phyloP scores from a whole-genome alignment of 495 filamentous ascomycete species.

The Neurospora sp. region DNA sequence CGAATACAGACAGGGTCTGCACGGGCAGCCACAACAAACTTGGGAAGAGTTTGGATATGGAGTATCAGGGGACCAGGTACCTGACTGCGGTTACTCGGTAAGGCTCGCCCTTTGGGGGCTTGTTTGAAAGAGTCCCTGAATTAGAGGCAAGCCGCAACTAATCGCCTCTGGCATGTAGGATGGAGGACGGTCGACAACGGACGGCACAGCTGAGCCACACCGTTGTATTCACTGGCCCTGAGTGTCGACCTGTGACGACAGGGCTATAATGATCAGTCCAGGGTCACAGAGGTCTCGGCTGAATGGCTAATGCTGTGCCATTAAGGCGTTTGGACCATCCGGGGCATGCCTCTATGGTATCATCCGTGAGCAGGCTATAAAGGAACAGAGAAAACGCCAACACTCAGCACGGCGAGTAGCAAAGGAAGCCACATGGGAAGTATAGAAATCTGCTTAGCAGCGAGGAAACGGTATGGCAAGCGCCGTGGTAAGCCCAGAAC shows the following conservation, averaged over 20 bases:
- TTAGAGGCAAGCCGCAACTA: conserved; percentile 31
- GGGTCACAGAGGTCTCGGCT: conserved; percentile 38
- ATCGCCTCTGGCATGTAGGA: conserved; percentile 30
- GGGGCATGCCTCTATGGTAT: conserved; percentile 17
- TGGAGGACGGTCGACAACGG: conserved; percentile 17
- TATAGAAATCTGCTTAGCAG: not conserved
- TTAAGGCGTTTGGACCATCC: conserved; percentile 35
- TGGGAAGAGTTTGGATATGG: conserved; percentile 4
- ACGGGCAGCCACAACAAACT: conserved; percentile 25
- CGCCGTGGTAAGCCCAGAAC: conserved; percentile 13
- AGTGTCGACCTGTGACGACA: conserved; percentile 18
- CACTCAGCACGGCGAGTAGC: conserved; percentile 11
- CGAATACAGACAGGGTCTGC: conserved; percentile 34
- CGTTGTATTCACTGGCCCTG: conserved; percentile 15
- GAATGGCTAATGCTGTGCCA: conserved; percentile 46
- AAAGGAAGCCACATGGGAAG: conserved; percentile 6
- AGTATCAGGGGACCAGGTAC: conserved; percentile 28
- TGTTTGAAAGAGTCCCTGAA: conserved; percentile 27
- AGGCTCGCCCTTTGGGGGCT: conserved; percentile 20
- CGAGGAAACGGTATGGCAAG: conserved; percentile 15
- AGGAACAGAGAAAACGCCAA: conserved; percentile 17
- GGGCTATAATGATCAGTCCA: conserved; percentile 32
- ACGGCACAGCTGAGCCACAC: conserved; percentile 41
- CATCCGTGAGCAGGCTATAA: conserved; percentile 15
- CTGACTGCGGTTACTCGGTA: conserved; percentile 23